Evolutionary conservation across 176 grass and related monocot species (phyloP).

Genomic region (Triticum aestivum): DNA sequence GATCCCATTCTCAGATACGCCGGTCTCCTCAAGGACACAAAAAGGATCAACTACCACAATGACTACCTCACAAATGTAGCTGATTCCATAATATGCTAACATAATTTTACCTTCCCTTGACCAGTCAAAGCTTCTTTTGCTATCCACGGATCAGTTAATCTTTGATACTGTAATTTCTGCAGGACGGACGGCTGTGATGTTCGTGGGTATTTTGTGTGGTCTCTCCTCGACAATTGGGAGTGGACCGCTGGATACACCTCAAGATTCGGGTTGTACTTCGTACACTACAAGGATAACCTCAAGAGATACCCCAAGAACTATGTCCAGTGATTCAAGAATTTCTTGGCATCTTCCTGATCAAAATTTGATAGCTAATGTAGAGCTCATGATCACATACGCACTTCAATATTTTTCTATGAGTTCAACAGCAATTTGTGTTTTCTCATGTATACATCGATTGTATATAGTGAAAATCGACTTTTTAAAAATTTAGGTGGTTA

Average conservation of each 20-base stretch:
- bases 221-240: slow-evolving; percentile 81
- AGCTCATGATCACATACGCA: background rate
- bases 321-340: slow-evolving; percentile 70
- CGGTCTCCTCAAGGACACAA: slow-evolving; percentile 3
- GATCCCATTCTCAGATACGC: too few relatives aligned
- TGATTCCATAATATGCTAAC: slow-evolving; percentile 52
- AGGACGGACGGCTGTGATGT: slow-evolving; percentile 75
- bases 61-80: slow-evolving; percentile 59
- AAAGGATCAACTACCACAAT: slow-evolving; percentile 64
- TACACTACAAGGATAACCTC: slow-evolving; percentile 57
- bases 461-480: background rate
- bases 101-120: background rate
- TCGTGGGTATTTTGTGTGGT: slow-evolving; percentile 68
- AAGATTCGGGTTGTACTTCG: slow-evolving; percentile 60
- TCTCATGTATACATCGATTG: background rate
- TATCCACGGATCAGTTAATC: background rate
- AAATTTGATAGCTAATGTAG: background rate
- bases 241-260: slow-evolving; percentile 74
- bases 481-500: too few relatives aligned
- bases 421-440: background rate
- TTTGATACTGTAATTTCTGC: background rate
- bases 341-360: slow-evolving; percentile 39
- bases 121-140: background rate
- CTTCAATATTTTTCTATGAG: background rate
- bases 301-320: slow-evolving; percentile 79